Conservation (phyloP, 768 basidiomycete species). For the Dioszegia aurantiaca region DNA sequence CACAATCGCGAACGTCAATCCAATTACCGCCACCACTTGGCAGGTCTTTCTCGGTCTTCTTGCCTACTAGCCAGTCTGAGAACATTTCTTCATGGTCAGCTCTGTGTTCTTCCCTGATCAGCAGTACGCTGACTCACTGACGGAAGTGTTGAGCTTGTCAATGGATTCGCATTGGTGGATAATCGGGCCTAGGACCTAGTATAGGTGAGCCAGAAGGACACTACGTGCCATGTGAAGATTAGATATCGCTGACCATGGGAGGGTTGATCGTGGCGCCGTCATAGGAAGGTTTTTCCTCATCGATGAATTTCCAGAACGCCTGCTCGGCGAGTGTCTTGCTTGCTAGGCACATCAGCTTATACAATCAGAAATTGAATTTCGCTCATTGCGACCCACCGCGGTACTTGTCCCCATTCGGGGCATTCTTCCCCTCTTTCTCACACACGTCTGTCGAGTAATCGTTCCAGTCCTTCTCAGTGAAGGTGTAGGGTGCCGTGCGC, state of each 20-base stretch:
- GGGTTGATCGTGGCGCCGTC: slow-evolving; percentile 49
- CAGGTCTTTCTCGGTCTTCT: slow-evolving; percentile 46
- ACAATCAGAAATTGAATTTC: background rate
- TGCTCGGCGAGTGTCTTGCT: slow-evolving; percentile 46
- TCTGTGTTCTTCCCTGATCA: no score
- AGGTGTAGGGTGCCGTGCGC: slow-evolving; percentile 27
- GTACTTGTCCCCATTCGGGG: slow-evolving; percentile 31
- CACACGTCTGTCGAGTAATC: slow-evolving; percentile 11
- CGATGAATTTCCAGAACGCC: slow-evolving; percentile 44
- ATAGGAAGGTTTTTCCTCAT: slow-evolving; percentile 47
- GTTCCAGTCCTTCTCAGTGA: slow-evolving; percentile 46
- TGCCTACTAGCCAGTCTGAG: slow-evolving; percentile 41
- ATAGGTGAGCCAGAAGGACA: no score
- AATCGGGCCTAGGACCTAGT: slow-evolving; percentile 52
- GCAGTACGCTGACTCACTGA: slow-evolving; percentile 40
- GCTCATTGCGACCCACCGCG: slow-evolving; percentile 21
- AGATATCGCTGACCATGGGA: slow-evolving; percentile 43
- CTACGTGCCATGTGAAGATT: no score
- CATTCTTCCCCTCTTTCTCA: slow-evolving; percentile 27
- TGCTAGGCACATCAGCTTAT: slow-evolving; percentile 20
- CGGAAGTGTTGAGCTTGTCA: slow-evolving; percentile 54
- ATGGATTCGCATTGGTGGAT: slow-evolving; percentile 53
- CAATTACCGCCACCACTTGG: slow-evolving; percentile 36
- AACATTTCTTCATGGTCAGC: slow-evolving; percentile 29
- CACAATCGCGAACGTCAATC: slow-evolving; percentile 45